Base-by-base conservation (phyloP, 2,329 filamentous ascomycete genomes). In the Aaosphaeria arxii region DNA sequence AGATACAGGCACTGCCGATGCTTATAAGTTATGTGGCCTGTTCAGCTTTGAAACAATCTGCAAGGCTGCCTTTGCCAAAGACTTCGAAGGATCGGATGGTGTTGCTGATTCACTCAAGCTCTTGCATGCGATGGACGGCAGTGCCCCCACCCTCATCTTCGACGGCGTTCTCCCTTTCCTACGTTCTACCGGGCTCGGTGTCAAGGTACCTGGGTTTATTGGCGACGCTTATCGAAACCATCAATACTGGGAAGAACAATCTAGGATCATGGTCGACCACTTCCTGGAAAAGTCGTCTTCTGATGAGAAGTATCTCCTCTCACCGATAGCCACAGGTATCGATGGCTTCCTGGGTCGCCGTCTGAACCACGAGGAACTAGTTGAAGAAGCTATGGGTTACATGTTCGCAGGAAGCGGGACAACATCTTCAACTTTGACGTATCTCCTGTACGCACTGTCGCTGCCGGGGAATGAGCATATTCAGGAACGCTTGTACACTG, bases 341-440 rank as follows among this genome's bases (percentile, higher is more conserved):
- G 39, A 41, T 28, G 17, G 9, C 11, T 41, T 41, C 24, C 17
- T 41, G 39, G 39, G 39, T 28, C 39, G 39, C 7, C 39, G 17
- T 38, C 40, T 49, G 5, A 46, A n/a, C n/a, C 30, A 33, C 13
- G 13, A n/a, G 4, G 44, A 49, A 38, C 3, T 46, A 5, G 38
- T 40, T 2, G 47, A 49, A 28, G 47, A 49, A 33, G n/a, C 30
- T 33, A 49, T 49, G 47, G 47, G 47, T 2, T 31, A 30, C 1
- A 28, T 42, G 36, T 49, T 49, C 30, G 47, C 36, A 0, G 43
- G 47, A 1, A 49, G 47, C 3, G 47, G 47, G 3, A 49, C 43
- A 11, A 49, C 47, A 24, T 44, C 47, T 5, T 46, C 32, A n/a
- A 43, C 47, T 9, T 39, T 49, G 7, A 38, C 33, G 13, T 49